phyloP scores from a whole-genome alignment of 2,329 filamentous ascomycete species.

The Nakataea oryzae region DNA sequence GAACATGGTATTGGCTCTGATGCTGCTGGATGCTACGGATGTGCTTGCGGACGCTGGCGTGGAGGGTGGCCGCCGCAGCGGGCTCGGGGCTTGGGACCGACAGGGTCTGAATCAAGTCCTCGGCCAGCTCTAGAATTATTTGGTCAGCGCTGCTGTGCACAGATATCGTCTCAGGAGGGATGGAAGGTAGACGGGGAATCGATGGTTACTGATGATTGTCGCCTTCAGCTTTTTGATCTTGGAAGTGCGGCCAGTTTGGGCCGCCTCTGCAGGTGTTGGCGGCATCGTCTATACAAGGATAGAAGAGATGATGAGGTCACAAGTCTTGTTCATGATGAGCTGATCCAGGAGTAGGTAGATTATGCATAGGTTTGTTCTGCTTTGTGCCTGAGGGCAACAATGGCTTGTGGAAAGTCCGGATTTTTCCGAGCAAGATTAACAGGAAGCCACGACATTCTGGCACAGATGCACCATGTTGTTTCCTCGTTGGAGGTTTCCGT shows the following conservation, averaged over 20 bases:
- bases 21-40: slow-evolving; percentile 19
- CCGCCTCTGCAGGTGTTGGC: not conserved
- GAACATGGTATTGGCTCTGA: not conserved
- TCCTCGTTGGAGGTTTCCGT: no score
- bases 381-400: not conserved
- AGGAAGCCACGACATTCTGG: not conserved
- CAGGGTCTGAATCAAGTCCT: not conserved
- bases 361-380: no score
- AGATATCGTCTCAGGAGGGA: not conserved
- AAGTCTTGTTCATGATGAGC: not conserved
- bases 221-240: not conserved
- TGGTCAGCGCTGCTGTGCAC: not conserved
- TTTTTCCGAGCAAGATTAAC: not conserved
- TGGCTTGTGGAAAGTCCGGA: not conserved
- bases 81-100: slow-evolving; percentile 6
- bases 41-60: slow-evolving; percentile 28
- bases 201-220: not conserved
- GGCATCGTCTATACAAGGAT: not conserved
- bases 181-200: not conserved
- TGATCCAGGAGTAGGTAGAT: no score
- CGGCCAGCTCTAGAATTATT: not conserved
- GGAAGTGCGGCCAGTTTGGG: not conserved
- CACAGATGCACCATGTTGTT: no score
- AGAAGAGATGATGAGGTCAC: not conserved
- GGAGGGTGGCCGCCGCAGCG: slow-evolving; percentile 20